phyloP scores from a whole-genome alignment of 2,329 filamentous ascomycete genomes.

The Aureobasidium sp. region DNA sequence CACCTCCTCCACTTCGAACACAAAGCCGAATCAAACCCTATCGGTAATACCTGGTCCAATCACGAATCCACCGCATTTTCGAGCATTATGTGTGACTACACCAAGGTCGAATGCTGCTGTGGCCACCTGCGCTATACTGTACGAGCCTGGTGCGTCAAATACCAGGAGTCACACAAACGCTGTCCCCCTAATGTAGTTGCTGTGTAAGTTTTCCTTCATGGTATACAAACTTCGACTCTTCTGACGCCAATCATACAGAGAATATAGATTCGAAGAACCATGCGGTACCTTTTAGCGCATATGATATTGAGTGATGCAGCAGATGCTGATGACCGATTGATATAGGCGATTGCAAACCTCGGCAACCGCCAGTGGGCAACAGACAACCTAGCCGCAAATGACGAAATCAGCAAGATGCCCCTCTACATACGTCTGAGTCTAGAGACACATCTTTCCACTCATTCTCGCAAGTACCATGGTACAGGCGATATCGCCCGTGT shows the following conservation, averaged over 20 bases:
- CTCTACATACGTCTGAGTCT: neutral
- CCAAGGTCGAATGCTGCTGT: slow-evolving; percentile 51
- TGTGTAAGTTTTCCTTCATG: slow-evolving; percentile 30
- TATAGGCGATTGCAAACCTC: slow-evolving; percentile 16
- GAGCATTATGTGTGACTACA: slow-evolving; percentile 51
- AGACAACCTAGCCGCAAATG: neutral
- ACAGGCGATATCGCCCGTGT: neutral
- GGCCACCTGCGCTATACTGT: slow-evolving; percentile 50
- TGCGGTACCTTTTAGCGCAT: slow-evolving; percentile 33
- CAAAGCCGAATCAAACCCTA: neutral
- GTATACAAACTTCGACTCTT: neutral
- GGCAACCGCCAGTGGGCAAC: neutral
- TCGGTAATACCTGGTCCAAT: neutral
- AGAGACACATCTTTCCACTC: neutral
- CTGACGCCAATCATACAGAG: slow-evolving; percentile 24
- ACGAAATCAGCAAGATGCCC: neutral
- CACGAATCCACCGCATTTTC: neutral
- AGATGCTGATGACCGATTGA: neutral
- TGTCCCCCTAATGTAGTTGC: slow-evolving; percentile 51
- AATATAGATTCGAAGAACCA: slow-evolving; percentile 43
- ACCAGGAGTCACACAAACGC: slow-evolving; percentile 48
- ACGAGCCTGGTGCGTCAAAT: slow-evolving; percentile 48
- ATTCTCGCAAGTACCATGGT: neutral
- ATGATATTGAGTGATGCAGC: no score
- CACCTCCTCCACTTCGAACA: neutral